phyloP scores from a whole-genome alignment of 179 eudicot genomes.

The Spinacia oleracea region DNA sequence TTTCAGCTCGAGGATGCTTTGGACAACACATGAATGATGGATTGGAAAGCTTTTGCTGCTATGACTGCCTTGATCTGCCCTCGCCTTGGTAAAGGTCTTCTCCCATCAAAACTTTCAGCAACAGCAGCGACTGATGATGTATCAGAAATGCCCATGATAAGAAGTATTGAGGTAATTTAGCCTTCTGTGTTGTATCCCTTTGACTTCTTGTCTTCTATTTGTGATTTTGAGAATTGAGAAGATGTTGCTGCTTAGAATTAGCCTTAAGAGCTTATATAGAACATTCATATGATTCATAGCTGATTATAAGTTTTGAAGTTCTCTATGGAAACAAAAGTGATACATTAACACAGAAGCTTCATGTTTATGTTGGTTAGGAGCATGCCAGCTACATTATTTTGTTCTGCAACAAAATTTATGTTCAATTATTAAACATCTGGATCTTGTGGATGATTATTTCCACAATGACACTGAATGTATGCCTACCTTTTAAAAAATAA shows the following conservation, averaged over 20 bases:
- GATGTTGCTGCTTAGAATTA: neutral
- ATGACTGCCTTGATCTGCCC: constrained; percentile 28
- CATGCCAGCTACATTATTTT: constrained; percentile 4
- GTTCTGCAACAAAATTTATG: neutral
- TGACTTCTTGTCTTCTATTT: neutral
- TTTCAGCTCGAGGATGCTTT: constrained; percentile 16
- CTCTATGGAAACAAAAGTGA: neutral
- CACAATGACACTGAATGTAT: neutral
- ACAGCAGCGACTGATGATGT: neutral
- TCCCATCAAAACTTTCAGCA: neutral
- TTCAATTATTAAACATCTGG: neutral
- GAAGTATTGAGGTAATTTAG: neutral
- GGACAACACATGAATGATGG: constrained; percentile 22
- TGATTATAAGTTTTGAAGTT: neutral
- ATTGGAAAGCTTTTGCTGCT: constrained; percentile 29
- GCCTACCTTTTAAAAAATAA: no score
- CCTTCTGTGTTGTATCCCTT: neutral
- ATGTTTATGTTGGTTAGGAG: constrained; percentile 16
- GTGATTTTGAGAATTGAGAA: no score
- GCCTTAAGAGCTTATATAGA: constrained; percentile 17
- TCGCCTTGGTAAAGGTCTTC: constrained; percentile 27
- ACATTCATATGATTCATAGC: neutral
- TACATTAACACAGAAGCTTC: neutral
- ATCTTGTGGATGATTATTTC: neutral
- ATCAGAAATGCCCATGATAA: constrained; percentile 3